Evolutionary conservation across 192 early-diverging fungal genomes (phyloP).

Genomic region (Coemansia sp.): DNA sequence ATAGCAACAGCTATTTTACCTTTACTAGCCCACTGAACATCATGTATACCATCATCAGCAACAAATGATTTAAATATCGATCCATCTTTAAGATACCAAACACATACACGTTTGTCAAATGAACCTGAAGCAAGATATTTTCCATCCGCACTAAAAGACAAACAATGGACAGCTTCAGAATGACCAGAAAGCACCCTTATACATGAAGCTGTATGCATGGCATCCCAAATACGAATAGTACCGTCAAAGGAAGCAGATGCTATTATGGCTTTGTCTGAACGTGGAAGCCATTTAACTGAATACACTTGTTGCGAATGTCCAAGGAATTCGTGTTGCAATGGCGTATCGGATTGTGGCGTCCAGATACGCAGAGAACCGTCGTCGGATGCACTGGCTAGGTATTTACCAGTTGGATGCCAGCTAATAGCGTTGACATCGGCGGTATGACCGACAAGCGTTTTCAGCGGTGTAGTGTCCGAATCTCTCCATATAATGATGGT

Average conservation of each 20-base stretch:
- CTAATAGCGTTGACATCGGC: slow-evolving; percentile 52
- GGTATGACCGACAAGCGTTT: slow-evolving; percentile 72
- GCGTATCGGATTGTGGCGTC: slow-evolving; percentile 22
- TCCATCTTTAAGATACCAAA: slow-evolving; percentile 60
- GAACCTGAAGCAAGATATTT: slow-evolving; percentile 69
- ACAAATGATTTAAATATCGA: slow-evolving; percentile 32
- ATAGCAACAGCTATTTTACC: slow-evolving; percentile 38
- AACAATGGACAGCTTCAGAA: slow-evolving; percentile 63
- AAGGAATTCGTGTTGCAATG: slow-evolving; percentile 30
- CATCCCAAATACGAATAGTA: slow-evolving; percentile 85
- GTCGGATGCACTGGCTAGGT: slow-evolving; percentile 46
- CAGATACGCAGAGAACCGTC: slow-evolving; percentile 47
- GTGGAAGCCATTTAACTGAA: slow-evolving; percentile 80
- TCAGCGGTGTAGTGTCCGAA: slow-evolving; percentile 63
- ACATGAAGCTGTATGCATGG: slow-evolving; percentile 59
- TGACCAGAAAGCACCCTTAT: slow-evolving; percentile 68
- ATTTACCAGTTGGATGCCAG: slow-evolving; percentile 47
- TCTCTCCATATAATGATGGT: slow-evolving; percentile 78
- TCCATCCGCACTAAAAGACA: slow-evolving; percentile 77
- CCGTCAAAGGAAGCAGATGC: slow-evolving; percentile 80
- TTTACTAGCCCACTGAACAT: slow-evolving; percentile 47
- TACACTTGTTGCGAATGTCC: slow-evolving; percentile 77
- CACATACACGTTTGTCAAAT: slow-evolving; percentile 72
- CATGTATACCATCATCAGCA: slow-evolving; percentile 47
- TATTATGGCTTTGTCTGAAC: slow-evolving; percentile 51